phyloP scores from a whole-genome alignment of 208 protist genomes.

The Vickermania ingenoplastis region DNA sequence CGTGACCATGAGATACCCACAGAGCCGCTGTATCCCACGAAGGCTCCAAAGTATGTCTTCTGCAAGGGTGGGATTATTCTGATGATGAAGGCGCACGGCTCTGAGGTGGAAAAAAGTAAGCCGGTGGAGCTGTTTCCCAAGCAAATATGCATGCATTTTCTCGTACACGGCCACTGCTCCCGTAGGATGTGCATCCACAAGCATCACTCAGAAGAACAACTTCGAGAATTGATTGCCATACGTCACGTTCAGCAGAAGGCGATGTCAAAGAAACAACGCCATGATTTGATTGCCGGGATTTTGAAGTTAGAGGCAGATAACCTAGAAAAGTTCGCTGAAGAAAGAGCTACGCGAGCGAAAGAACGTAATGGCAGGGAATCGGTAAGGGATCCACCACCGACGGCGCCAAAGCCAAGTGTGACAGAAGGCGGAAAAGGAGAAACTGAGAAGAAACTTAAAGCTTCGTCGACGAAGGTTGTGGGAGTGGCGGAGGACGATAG shows the following conservation, averaged over 20 bases:
- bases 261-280: conserved; percentile 73
- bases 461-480: no score
- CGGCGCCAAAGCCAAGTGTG: conserved; percentile 11
- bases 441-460: background rate
- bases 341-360: conserved; percentile 21
- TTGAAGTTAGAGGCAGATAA: conserved; percentile 50
- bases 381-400: conserved; percentile 8
- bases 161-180: conserved; percentile 78
- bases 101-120: conserved; percentile 65
- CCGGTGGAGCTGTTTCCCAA: conserved; percentile 79
- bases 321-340: conserved; percentile 32
- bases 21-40: background rate
- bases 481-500: conserved; percentile 12
- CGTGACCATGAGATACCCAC: conserved; percentile 47
- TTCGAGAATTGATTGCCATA: conserved; percentile 64
- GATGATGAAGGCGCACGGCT: conserved; percentile 65
- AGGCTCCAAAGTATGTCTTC: conserved; percentile 60
- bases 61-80: conserved; percentile 66
- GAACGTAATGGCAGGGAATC: conserved; percentile 11
- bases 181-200: conserved; percentile 66
- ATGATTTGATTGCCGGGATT: conserved; percentile 49
- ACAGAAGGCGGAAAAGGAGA: conserved; percentile 3
- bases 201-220: conserved; percentile 73
- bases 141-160: conserved; percentile 82
- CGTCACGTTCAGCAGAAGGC: conserved; percentile 64